Percentiles rank a stretch among this genome's conserved stretches.
These are phyloP conservation scores for Xanthoconium separans DNA, from an alignment of 1,284 basidiomycete genomes.

Conservation along the genomic window DNA sequence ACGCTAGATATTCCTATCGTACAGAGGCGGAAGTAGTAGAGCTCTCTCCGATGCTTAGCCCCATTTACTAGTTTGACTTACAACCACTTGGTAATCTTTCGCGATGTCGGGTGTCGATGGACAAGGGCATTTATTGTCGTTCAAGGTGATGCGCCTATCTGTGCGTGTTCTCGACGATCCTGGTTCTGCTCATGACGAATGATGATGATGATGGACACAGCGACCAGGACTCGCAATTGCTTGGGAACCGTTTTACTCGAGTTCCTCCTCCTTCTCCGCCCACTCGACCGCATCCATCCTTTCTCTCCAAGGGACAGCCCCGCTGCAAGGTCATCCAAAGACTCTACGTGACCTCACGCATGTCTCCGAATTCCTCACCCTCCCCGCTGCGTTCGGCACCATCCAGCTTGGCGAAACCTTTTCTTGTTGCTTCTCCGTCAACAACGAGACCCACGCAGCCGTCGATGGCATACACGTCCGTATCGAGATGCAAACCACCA, in stretches of 20 bases:
- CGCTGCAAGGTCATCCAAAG: slow-evolving; percentile 71
- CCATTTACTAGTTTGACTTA: too few relatives aligned
- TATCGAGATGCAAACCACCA: slow-evolving; percentile 78
- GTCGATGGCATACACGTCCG: slow-evolving; percentile 58
- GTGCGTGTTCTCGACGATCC: slow-evolving; percentile 47
- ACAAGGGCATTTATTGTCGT: slow-evolving; percentile 61
- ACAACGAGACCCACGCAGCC: slow-evolving; percentile 66
- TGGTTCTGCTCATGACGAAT: background rate
- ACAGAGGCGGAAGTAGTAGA: background rate
- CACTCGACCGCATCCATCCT: slow-evolving; percentile 73
- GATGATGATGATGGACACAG: slow-evolving; percentile 36
- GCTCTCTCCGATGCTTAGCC: too few relatives aligned
- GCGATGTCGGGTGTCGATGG: slow-evolving; percentile 39
- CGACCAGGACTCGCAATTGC: slow-evolving; percentile 70
- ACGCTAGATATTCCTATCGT: slow-evolving; percentile 1
- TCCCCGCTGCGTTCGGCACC: slow-evolving; percentile 75
- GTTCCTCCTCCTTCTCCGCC: slow-evolving; percentile 72
- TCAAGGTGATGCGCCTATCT: slow-evolving; percentile 82
- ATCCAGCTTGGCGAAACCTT: slow-evolving; percentile 84
- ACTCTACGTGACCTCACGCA: slow-evolving; percentile 76
- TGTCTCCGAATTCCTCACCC: slow-evolving; percentile 66
- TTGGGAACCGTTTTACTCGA: slow-evolving; percentile 84
- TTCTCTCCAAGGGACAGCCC: slow-evolving; percentile 71
- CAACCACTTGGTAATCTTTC: background rate
- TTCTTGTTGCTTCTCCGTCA: slow-evolving; percentile 73